Conservation (phyloP, 2,329 filamentous ascomycete species). For the Exophiala sp. region DNA sequence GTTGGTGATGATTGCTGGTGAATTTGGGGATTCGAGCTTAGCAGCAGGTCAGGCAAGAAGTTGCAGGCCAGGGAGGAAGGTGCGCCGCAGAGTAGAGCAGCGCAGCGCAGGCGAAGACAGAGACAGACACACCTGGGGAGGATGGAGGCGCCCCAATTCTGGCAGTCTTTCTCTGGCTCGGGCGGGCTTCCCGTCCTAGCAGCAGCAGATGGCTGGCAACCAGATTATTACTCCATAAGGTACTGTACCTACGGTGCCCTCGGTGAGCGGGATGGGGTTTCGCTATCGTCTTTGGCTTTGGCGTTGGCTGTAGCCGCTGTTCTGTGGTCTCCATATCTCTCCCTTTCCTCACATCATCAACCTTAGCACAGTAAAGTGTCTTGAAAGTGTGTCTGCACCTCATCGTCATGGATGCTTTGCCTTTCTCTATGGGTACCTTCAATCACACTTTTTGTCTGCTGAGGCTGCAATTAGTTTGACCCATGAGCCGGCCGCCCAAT, state of each 20-base stretch:
- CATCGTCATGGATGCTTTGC: too few species aligned
- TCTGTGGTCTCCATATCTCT: too few species aligned
- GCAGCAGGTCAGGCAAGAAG: conserved; percentile 1
- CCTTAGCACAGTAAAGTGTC: too few species aligned
- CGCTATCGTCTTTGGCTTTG: too few species aligned
- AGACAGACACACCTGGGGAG: background rate
- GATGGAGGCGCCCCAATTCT: background rate
- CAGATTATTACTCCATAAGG: background rate
- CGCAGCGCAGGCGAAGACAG: too few species aligned
- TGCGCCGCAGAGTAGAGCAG: background rate
- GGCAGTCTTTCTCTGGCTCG: background rate
- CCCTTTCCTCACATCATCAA: too few species aligned
- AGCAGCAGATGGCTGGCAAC: background rate
- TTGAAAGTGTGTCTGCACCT: too few species aligned
- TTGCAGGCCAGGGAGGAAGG: background rate
- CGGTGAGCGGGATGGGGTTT: background rate
- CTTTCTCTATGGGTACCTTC: too few species aligned
- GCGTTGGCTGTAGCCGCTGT: too few species aligned
- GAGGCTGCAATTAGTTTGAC: too few species aligned
- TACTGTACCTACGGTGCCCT: background rate
- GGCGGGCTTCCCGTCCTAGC: background rate
- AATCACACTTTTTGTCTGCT: too few species aligned
- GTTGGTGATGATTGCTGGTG: background rate
- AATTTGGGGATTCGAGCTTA: conserved; percentile 8
- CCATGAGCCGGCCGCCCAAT: too few species aligned